Conservation (phyloP, 306 rosid genomes). For the Sophora flavescens region DNA sequence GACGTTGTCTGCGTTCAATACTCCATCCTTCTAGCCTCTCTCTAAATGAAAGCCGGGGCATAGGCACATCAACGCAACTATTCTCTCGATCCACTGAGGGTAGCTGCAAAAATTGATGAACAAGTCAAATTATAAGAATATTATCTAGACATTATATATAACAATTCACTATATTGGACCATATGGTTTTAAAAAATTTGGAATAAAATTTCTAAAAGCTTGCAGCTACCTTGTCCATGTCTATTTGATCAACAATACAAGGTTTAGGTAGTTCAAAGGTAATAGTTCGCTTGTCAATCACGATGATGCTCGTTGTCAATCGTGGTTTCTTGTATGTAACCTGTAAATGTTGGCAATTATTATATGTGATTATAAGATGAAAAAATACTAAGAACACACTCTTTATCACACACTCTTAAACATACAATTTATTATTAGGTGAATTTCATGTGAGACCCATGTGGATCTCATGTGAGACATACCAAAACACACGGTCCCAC, state of each 20-base stretch:
- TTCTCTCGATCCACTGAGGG: neutral
- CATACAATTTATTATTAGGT: too few relatives aligned
- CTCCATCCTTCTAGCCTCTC: conserved; percentile 25
- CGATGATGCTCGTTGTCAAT: neutral
- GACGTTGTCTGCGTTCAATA: conserved; percentile 4
- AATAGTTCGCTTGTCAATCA: neutral
- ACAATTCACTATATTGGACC: neutral
- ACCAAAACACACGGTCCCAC: too few relatives aligned
- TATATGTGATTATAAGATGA: neutral
- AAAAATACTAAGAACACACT: too few relatives aligned
- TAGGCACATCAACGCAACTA: neutral
- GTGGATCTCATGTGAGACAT: too few relatives aligned
- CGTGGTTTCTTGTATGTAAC: neutral
- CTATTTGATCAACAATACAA: neutral
- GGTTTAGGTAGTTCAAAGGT: conserved; percentile 13
- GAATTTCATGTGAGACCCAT: too few relatives aligned
- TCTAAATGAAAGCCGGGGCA: neutral
- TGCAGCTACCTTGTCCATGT: conserved; percentile 26
- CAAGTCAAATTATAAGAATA: neutral
- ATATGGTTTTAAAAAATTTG: neutral
- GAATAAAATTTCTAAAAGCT: too few relatives aligned
- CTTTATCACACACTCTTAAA: too few relatives aligned
- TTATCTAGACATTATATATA: neutral
- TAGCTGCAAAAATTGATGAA: neutral
- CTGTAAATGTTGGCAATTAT: neutral